Evolutionary conservation across 495 filamentous ascomycete species (phyloP), one percentile per base, ranked within the genome.

Genomic region (Glonium stellatum): DNA sequence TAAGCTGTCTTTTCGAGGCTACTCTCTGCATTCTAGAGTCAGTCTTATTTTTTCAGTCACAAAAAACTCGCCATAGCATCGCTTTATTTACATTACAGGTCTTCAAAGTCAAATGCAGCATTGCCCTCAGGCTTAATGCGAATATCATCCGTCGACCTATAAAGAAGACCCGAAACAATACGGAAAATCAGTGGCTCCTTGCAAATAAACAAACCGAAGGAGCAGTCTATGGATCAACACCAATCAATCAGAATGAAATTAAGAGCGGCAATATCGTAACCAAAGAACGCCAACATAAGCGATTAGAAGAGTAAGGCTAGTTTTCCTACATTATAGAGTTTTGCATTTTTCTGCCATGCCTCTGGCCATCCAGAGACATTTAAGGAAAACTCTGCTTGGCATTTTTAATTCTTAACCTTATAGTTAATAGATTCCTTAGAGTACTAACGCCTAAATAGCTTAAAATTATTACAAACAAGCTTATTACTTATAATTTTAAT

Each of bases 251-350:
- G n/a, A n/a, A n/a, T n/a, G n/a, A n/a, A n/a, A n/a, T 54, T 18
- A 25, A 62, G 27, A 66, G 69, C 6, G 55, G 60, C 8, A 55
- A 67, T 21, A 59, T 63, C 23, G 67, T 70, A 23, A 57, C 61
- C 56, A 70, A 68, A 52, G 63, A 72, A 37, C 65, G 67, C 41
- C 63, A 67, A 42, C 64, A 64, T 13, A 62, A 68, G 59, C 66
- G 72, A 19, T 62, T 75, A 0, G 59, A 69, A 53, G 67, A 71
- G 54, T 48, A 67, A 36, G 72, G 71, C 41, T 75, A 69, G 71
- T 58, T 67, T 15, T 62, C 60, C 11, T 75, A 75, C 58, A 13
- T 71, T 23, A 71, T 69, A 44, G 60, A 62, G 15, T 75, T 71
- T 58, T 57, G 64, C 50, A 55, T 73, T 48, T 74, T 75, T 58